These are phyloP conservation scores for Phytophthora fragariae DNA, from an alignment of 352 stramenopile species.

Conservation along the genomic window DNA sequence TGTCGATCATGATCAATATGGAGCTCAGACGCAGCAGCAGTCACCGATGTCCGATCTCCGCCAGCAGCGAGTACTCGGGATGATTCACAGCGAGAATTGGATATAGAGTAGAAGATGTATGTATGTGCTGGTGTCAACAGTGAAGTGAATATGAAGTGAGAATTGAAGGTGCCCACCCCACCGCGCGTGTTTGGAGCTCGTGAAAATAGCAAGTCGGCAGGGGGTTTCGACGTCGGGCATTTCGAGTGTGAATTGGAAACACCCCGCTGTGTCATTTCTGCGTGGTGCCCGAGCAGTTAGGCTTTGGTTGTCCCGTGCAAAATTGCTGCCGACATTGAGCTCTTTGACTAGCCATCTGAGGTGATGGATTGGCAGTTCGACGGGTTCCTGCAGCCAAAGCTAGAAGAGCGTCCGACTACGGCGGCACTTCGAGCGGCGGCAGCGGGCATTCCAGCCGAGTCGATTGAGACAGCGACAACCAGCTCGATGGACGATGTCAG, in stretches of 20 bases:
- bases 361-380: conserved; percentile 54
- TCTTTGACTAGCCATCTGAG: conserved; percentile 10
- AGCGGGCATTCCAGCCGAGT: conserved; percentile 28
- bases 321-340: conserved; percentile 8
- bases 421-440: conserved; percentile 19
- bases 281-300: conserved; percentile 1
- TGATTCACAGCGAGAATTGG: conserved; percentile 40
- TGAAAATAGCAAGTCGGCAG: conserved; percentile 34
- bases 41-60: conserved; percentile 8
- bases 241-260: conserved; percentile 11
- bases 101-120: conserved; percentile 23
- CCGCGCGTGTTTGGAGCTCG: not conserved
- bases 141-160: conserved; percentile 7
- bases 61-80: conserved; percentile 19
- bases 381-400: conserved; percentile 32
- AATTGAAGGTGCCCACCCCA: not conserved
- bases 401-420: conserved; percentile 23
- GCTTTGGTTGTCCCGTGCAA: not conserved
- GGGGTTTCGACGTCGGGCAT: conserved; percentile 18
- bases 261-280: conserved; percentile 12
- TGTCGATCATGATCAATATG: not conserved
- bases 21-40: not conserved
- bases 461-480: conserved; percentile 30
- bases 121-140: conserved; percentile 7
- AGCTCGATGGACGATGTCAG: conserved; percentile 24